These are phyloP conservation scores for Psilocybe tampanensis DNA, from an alignment of 768 basidiomycete species.

Conservation along the genomic window DNA sequence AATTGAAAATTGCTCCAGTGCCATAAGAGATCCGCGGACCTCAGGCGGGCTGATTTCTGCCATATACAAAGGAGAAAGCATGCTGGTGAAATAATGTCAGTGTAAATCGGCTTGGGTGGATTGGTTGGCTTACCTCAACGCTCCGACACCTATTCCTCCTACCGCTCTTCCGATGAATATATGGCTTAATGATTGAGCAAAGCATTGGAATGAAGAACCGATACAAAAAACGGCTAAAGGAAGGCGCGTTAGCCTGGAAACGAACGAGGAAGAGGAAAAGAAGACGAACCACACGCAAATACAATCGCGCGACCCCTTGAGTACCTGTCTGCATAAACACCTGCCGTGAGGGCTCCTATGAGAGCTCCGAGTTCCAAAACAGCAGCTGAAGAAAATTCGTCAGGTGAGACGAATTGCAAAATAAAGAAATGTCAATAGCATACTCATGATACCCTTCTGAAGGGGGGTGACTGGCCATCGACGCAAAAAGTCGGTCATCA, in stretches of 20 bases:
- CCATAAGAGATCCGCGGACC: constrained; percentile 75
- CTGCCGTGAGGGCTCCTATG: constrained; percentile 70
- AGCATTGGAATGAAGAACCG: constrained; percentile 71
- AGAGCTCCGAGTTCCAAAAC: constrained; percentile 78
- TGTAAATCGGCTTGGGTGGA: constrained; percentile 6
- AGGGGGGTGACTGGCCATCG: constrained; percentile 73
- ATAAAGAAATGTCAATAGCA: constrained; percentile 20
- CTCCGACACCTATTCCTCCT: constrained; percentile 82
- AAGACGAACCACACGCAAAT: constrained; percentile 60
- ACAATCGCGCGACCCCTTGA: constrained; percentile 72
- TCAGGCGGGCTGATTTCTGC: constrained; percentile 85
- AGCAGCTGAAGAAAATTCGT: constrained; percentile 52
- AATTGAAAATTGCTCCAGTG: constrained; percentile 80
- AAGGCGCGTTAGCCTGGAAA: neutral
- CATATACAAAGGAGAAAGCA: constrained; percentile 82
- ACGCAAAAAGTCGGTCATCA: constrained; percentile 73
- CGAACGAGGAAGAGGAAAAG: neutral
- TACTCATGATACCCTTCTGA: constrained; percentile 81
- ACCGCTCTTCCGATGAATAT: constrained; percentile 72
- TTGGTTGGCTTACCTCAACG: constrained; percentile 49
- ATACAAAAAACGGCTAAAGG: constrained; percentile 65
- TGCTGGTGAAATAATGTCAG: constrained; percentile 41
- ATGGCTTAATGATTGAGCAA: constrained; percentile 55
- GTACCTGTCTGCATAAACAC: constrained; percentile 66
- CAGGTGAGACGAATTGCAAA: neutral